Base-by-base conservation (phyloP, 306 rosid genomes). In the Carpinus fangiana region DNA sequence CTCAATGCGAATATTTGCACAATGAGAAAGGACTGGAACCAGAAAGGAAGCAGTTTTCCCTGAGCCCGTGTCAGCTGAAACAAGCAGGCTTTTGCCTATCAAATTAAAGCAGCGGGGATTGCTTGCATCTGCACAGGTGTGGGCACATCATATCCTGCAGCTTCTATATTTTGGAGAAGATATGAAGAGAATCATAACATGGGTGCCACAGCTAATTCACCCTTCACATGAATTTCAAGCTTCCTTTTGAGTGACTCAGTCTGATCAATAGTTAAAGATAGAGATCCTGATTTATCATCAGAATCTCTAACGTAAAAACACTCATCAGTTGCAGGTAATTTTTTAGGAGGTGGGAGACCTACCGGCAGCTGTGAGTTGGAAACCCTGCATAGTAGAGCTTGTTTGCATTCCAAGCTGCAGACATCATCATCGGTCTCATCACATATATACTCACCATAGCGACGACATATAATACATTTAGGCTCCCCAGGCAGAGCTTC, bases 51-150 rank as follows among this genome's bases (percentile, higher is more conserved):
- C 89, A 20, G 96, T 86, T 87, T 91, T 93, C 59, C 98, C 98
- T 3, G 96, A 93, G 55, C 98, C 96, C 0, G 96, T 93, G 72
- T 84, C 86, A 0, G 96, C 98, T 46, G 93, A 88, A 74, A 93
- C 91, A 65, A 93, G 91, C 86, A 89, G 81, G 86, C 78, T 90
- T 86, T 86, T 93, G 17, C 96, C 89, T 34, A 5, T 46, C 88
- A n/a, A n/a, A n/a, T n/a, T n/a, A 84, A 84, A 76, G 96, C 90
- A 79, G 90, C 88, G 41, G 98, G 98, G 20, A 93, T 89, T 76
- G 96, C 93, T 87, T 93, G 98, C 98, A 90, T 93, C 84, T 93
- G 98, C 31, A 93, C 93, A 81, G 98, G 88, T 8, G 96, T 90
- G 67, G 96, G 98, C 89, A 89, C 72, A 66, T 89, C 94, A 81